Conservation (phyloP, 2,329 filamentous ascomycete species). For the Ophiostoma angusticollis region DNA sequence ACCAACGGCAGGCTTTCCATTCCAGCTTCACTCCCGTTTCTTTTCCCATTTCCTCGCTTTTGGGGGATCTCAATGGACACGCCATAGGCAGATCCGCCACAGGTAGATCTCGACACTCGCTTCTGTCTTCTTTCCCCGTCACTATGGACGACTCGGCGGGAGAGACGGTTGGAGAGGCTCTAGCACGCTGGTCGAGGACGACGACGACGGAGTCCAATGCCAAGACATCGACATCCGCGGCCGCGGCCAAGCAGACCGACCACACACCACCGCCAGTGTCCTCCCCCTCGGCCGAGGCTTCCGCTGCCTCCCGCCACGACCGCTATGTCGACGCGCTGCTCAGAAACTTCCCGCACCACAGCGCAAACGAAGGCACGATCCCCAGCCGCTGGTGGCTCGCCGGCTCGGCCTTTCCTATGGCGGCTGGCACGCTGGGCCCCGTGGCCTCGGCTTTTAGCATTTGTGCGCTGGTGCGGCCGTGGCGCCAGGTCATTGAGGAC, state of each 20-base stretch:
- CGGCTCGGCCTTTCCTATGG: conserved; percentile 57
- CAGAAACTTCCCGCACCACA: too few species aligned
- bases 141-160: conserved; percentile 4
- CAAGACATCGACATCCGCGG: background rate
- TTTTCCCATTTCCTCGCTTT: background rate
- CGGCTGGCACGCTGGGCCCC: conserved; percentile 74
- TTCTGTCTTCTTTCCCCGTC: background rate
- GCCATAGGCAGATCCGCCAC: too few species aligned
- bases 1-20: too few species aligned
- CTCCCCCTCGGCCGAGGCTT: background rate
- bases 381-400: conserved; percentile 50
- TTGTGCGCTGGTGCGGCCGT: conserved; percentile 68
- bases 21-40: background rate
- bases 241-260: background rate
- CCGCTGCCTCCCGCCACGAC: too few species aligned
- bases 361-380: background rate
- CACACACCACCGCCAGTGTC: background rate
- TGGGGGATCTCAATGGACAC: background rate
- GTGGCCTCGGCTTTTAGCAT: conserved; percentile 82
- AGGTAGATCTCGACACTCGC: background rate
- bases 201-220: background rate
- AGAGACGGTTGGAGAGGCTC: background rate
- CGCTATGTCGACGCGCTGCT: background rate
- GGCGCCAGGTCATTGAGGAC: conserved; percentile 48
- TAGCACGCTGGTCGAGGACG: background rate